Evolutionary conservation across 1,284 basidiomycete species (phyloP).

Genomic region (Tylopilus orsonianus): DNA sequence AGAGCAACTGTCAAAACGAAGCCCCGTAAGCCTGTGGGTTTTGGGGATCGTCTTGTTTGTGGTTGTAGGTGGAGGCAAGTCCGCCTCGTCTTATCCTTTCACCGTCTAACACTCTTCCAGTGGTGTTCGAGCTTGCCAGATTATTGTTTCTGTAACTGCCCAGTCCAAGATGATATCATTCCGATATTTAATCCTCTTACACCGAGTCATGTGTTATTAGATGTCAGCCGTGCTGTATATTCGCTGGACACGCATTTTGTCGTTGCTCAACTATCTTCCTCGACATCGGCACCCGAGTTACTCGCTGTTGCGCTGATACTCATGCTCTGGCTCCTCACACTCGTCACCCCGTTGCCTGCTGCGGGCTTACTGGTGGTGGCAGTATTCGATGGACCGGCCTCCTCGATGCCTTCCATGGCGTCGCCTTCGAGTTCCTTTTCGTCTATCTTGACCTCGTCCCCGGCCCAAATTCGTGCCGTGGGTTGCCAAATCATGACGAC

Average conservation of each 20-base stretch:
- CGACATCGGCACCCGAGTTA: slow-evolving; percentile 39
- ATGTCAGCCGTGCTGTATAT: slow-evolving; percentile 12
- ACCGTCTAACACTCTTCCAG: slow-evolving; percentile 37
- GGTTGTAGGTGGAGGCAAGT: slow-evolving; percentile 72
- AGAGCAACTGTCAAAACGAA: slow-evolving; percentile 66
- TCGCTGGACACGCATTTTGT: slow-evolving; percentile 25
- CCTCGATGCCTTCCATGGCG: slow-evolving; percentile 73
- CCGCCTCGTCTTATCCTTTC: background rate
- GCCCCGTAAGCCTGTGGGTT: slow-evolving; percentile 70
- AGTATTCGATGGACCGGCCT: slow-evolving; percentile 23
- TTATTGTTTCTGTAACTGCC: slow-evolving; percentile 58
- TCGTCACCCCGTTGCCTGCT: slow-evolving; percentile 30
- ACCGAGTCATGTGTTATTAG: slow-evolving; percentile 12
- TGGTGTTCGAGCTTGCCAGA: slow-evolving; percentile 68
- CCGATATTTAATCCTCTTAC: slow-evolving; percentile 1
- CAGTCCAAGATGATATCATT: background rate
- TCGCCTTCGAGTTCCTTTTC: slow-evolving; percentile 76
- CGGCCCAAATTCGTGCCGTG: slow-evolving; percentile 84
- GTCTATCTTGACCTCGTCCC: slow-evolving; percentile 75
- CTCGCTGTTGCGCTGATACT: slow-evolving; percentile 49
- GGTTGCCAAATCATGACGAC: slow-evolving; percentile 89
- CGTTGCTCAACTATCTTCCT: slow-evolving; percentile 34
- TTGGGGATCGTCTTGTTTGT: slow-evolving; percentile 69
- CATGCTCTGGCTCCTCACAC: slow-evolving; percentile 52
- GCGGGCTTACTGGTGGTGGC: slow-evolving; percentile 20